Evolutionary conservation across 73 alveolate species (phyloP), one percentile per base, ranked within the genome.

Genomic region (Blepharisma japonicum): DNA sequence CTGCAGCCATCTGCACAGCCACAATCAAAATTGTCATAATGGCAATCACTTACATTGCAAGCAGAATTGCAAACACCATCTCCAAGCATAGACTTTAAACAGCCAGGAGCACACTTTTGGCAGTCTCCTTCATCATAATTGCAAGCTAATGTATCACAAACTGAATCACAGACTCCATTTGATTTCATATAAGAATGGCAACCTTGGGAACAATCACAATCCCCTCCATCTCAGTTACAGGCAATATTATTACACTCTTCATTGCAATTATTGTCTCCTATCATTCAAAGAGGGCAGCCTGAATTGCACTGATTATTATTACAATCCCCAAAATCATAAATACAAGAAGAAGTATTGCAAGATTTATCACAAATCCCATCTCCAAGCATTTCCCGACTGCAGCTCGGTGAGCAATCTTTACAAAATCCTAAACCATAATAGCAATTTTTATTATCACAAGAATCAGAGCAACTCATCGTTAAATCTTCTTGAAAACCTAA

Each of bases 361-460:
- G 68, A 53, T 53, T 53, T n/a, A 53, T 53, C 68, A 53, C 68
- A 53, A 53, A n/a, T n/a, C 23, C 68, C 68, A 53, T 53, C 68
- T 14, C 68, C 68, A 14, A 53, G 68, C 18, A n/a, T n/a, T 53
- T 53, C 68, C 2, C 68, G 18, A 4, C 23, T n/a, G 4, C 68
- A 53, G 23, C 23, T 4, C 0, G 68, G 32, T n/a, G 18, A n/a
- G 23, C 68, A 53, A n/a, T 53, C 18, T 1, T 53, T 20, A 53
- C 68, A 53, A 53, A n/a, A 1, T 53, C 68, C 68, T n/a, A n/a
- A 53, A 53, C 23, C 68, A n/a, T 1, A 53, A 53, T 53, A 53
- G 23, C 68, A 53, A 20, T 14, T 20, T 53, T 53, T 20, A 53
- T n/a, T 20, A 53, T 53, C 23, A 53, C 68, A 53, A 53, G 23